A percentile compares a stretch with the other conserved stretches of the same genome.
Evolutionary conservation across 1,284 basidiomycete genomes (phyloP).

Genomic region (Heterobasidion occidentale): DNA sequence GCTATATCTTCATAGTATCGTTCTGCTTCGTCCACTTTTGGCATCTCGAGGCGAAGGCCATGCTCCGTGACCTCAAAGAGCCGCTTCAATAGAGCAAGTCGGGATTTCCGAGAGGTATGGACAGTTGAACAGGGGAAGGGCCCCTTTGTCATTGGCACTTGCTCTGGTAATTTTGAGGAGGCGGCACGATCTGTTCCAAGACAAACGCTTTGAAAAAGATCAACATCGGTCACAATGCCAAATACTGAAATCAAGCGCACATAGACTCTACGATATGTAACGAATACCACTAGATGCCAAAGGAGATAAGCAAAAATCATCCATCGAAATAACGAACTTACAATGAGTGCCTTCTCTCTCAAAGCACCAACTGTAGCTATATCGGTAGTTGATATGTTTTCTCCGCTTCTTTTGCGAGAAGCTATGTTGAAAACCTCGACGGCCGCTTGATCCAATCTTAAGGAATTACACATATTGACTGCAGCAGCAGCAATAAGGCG

Average conservation of each 20-base stretch:
- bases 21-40: background rate
- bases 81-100: slow-evolving; percentile 1
- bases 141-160: background rate
- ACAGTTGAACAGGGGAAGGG: background rate
- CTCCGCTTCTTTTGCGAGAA: slow-evolving; percentile 3
- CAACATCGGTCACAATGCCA: background rate
- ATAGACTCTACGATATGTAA: slow-evolving; percentile 31
- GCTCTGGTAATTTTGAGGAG: background rate
- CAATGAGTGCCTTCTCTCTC: slow-evolving; percentile 8
- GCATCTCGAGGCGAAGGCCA: slow-evolving; percentile 7
- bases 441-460: slow-evolving; percentile 9
- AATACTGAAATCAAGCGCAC: slow-evolving; percentile 17
- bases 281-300: slow-evolving; percentile 23
- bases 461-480: slow-evolving; percentile 29
- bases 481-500: slow-evolving; percentile 33
- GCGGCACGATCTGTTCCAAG: slow-evolving; percentile 11
- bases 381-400: slow-evolving; percentile 3
- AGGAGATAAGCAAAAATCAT: too few species aligned
- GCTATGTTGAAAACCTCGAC: slow-evolving; percentile 3
- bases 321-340: too few species aligned
- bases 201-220: slow-evolving; percentile 8
- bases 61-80: slow-evolving; percentile 10
- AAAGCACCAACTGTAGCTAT: background rate
- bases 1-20: slow-evolving; percentile 8
- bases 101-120: background rate